Base-by-base conservation (phyloP, 169 alveolate genomes). In the Plasmodium berghei region DNA sequence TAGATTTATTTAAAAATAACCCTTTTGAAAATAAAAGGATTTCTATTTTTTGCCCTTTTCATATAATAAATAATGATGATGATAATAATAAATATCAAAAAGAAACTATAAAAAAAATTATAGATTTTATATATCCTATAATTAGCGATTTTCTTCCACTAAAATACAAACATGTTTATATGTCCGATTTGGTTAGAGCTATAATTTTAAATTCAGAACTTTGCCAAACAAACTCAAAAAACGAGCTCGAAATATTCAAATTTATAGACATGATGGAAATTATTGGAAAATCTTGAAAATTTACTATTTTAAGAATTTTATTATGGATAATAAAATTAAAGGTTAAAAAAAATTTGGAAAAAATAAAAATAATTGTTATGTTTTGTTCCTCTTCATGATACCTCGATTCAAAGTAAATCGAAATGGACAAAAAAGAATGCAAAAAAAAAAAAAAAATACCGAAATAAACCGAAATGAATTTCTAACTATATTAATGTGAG, bases 181-280 rank as follows among this genome's bases (percentile, higher is more conserved):
- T 83, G 28, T 83, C 90, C 20, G 90, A 83, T 52, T 56, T 83
- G 10, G 12, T 70, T 18, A 42, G 86, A 34, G 90, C 90, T 18
- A 83, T 83, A 24, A 83, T 83, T 55, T 10, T 83, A 58, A 83
- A 83, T 10, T 22, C 90, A 2, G 90, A 83, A 70, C 28, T 83
- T 42, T 83, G 90, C n/a, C 86, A 83, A 12, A 49, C 40, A 8
- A 59, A 46, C 3, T 42, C 34, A 64, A 5, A 14, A 5, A 45
- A 83, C 0, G 28, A 52, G 2, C 24, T 83, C 20, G 90, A 83
- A 52, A 66, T 83, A 5, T 46, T 83, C 24, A 54, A 58, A 45
- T 83, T 83, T 52, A 22, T 83, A 28, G 90, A 83, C 16, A 70
- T 83, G 72, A 83, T 83, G 90, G 66, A 83, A 34, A 83, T 83